Percentiles rank a stretch among this genome's conserved stretches.
These are phyloP conservation scores for Handroanthus guayacan DNA, from an alignment of 257 asterid genomes.

Conservation along the genomic window DNA sequence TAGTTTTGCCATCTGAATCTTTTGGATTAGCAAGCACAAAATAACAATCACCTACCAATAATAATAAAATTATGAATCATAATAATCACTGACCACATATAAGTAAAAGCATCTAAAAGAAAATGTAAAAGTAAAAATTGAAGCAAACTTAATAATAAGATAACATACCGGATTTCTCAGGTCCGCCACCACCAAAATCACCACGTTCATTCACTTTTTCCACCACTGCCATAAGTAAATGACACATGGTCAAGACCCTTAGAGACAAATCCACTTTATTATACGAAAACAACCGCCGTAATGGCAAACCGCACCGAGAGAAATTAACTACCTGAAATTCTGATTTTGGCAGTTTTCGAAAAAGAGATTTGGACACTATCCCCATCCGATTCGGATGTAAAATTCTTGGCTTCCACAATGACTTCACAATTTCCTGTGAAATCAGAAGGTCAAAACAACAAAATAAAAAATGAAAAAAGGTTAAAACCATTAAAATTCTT, in stretches of 20 bases:
- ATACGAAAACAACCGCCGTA: background rate
- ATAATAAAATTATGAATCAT: slow-evolving; percentile 11
- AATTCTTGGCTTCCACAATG: slow-evolving; percentile 59
- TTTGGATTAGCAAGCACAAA: slow-evolving; percentile 83
- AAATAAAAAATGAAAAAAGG: background rate
- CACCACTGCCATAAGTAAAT: slow-evolving; percentile 50
- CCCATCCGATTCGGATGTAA: slow-evolving; percentile 50
- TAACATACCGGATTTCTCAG: slow-evolving; percentile 51
- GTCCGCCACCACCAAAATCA: slow-evolving; percentile 30
- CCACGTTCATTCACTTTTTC: slow-evolving; percentile 39
- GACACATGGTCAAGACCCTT: background rate
- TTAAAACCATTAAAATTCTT: background rate
- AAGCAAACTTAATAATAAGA: slow-evolving; percentile 10
- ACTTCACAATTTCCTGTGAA: slow-evolving; percentile 75
- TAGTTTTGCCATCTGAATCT: slow-evolving; percentile 58
- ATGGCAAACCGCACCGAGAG: background rate
- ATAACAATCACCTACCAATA: slow-evolving; percentile 52
- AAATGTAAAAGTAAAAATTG: background rate
- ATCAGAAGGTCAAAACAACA: background rate
- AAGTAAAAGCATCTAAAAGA: background rate
- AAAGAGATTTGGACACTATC: slow-evolving; percentile 56
- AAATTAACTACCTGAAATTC: slow-evolving; percentile 52
- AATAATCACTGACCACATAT: slow-evolving; percentile 6
- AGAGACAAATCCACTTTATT: background rate
- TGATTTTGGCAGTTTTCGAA: slow-evolving; percentile 57